Evolutionary conservation across 2,329 filamentous ascomycete genomes (phyloP).

Genomic region (Tolypocladium sp.): DNA sequence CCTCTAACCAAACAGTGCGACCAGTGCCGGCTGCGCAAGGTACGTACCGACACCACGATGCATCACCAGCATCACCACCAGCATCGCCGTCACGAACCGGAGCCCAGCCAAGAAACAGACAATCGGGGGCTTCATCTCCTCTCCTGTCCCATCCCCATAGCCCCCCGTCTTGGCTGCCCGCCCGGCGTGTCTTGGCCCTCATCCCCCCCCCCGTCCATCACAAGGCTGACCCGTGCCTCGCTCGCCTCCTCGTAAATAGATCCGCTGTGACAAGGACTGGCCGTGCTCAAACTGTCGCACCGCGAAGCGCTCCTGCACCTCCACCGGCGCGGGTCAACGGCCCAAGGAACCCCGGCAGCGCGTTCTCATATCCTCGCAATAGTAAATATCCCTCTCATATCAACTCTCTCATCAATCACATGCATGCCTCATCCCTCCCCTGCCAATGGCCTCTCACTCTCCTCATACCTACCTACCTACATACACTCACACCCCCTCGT

Average conservation of each 20-base stretch:
- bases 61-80: not conserved
- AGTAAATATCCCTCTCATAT: conserved; percentile 24
- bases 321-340: conserved; percentile 43
- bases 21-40: conserved; percentile 33
- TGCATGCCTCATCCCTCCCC: not conserved
- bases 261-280: conserved; percentile 49
- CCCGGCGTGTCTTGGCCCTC: not conserved
- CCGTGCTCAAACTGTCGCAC: conserved; percentile 50
- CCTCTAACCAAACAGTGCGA: conserved; percentile 26
- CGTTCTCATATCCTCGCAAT: conserved; percentile 52
- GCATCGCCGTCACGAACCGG: not conserved
- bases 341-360: conserved; percentile 46
- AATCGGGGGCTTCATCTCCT: not conserved
- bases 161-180: too few species aligned
- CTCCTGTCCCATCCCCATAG: too few species aligned
- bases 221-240: not conserved
- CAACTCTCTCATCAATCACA: not conserved
- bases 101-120: not conserved
- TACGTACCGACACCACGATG: conserved; percentile 12
- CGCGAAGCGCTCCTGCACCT: conserved; percentile 43
- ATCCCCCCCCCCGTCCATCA: not conserved
- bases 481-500: not conserved
- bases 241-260: conserved; percentile 23
- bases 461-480: not conserved
- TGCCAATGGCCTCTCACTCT: not conserved